These are phyloP conservation scores for Teunomyces gatunensis DNA, from an alignment of 805 yeast species.

Conservation along the genomic window DNA sequence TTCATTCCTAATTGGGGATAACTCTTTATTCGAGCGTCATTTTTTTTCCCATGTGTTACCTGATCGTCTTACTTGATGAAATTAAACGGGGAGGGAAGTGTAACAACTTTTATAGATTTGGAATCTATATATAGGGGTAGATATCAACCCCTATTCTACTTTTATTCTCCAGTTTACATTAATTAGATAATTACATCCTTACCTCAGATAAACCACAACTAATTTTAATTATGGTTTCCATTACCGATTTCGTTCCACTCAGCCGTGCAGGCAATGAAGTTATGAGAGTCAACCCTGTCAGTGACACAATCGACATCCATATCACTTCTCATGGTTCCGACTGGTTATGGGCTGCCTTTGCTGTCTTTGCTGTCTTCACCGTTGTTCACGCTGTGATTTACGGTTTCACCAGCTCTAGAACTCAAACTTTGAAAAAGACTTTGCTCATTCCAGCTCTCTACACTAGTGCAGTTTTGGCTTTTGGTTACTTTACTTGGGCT, in stretches of 20 bases:
- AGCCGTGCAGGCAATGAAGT: constrained; percentile 32
- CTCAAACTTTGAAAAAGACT: constrained; percentile 27
- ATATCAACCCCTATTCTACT: background rate
- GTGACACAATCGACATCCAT: constrained; percentile 44
- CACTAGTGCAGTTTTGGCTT: constrained; percentile 41
- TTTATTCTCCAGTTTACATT: background rate
- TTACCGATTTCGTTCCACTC: constrained; percentile 5
- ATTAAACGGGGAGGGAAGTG: background rate
- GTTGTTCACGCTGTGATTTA: constrained; percentile 23
- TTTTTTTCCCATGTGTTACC: background rate
- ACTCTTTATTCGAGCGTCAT: constrained; percentile 1
- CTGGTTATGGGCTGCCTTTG: constrained; percentile 66
- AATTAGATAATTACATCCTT: background rate
- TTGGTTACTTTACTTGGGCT: constrained; percentile 54
- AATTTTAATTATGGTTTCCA: constrained; percentile 1
- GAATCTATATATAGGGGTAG: constrained; percentile 4
- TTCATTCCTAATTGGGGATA: background rate
- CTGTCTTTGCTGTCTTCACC: constrained; percentile 43
- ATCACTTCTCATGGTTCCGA: constrained; percentile 59
- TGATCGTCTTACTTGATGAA: background rate
- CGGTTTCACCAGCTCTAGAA: constrained; percentile 17
- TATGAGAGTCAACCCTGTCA: constrained; percentile 40
- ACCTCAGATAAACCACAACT: background rate
- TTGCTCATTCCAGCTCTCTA: constrained; percentile 43
- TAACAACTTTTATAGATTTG: constrained; percentile 1